These are phyloP conservation scores for Nitzschia sp. DNA, from an alignment of 108 stramenopile genomes.

Conservation along the genomic window DNA sequence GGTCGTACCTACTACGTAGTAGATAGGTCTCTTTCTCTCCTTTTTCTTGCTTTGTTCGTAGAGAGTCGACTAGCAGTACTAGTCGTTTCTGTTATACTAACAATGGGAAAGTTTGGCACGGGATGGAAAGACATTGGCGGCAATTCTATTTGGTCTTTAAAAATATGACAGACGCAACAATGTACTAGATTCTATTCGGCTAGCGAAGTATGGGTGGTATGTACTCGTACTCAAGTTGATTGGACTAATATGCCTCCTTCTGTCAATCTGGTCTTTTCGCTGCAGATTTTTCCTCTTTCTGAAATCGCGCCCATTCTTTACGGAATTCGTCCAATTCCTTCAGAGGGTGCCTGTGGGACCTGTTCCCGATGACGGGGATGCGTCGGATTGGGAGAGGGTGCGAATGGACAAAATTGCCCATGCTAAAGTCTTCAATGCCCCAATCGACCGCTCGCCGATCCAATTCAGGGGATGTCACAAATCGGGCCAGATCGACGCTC, in stretches of 20 bases:
- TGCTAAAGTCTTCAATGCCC: background rate
- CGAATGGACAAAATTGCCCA: conserved; percentile 19
- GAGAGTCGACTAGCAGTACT: too few relatives aligned
- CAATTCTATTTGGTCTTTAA: too few relatives aligned
- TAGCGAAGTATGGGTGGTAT: too few relatives aligned
- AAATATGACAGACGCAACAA: too few relatives aligned
- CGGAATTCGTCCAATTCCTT: background rate
- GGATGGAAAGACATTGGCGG: too few relatives aligned
- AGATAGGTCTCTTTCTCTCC: too few relatives aligned
- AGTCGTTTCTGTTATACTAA: too few relatives aligned
- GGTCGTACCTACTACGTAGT: too few relatives aligned
- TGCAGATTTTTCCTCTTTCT: background rate
- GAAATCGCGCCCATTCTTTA: background rate
- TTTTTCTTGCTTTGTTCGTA: too few relatives aligned
- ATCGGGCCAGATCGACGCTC: conserved; percentile 18
- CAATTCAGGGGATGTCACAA: background rate
- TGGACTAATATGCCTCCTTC: background rate
- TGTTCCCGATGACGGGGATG: background rate
- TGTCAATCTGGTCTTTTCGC: background rate
- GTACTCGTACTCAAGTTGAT: too few relatives aligned
- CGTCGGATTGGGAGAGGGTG: conserved; percentile 10
- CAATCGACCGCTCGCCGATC: background rate
- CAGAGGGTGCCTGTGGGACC: background rate
- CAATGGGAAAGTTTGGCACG: too few relatives aligned
- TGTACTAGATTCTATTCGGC: too few relatives aligned